Evolutionary conservation across 768 basidiomycete species (phyloP), one percentile per base, ranked within the genome.

Genomic region (Pleurotus sapidus): DNA sequence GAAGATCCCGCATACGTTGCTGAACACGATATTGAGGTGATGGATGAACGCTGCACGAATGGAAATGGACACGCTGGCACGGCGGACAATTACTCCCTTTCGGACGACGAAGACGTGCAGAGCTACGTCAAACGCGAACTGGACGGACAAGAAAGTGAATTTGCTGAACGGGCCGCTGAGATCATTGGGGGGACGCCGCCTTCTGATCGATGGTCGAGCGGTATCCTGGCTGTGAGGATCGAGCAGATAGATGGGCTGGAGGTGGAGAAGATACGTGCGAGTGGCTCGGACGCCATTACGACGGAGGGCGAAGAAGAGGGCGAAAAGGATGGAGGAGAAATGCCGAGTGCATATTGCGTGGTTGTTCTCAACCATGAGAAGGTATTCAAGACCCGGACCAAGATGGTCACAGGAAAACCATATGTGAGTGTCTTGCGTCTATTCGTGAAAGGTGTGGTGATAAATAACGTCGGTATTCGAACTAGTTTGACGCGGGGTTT

Each of bases 201-300:
- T 5, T 80, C 82, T 58, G 74, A 77, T 0, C 70, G 81, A 53
- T 89, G 82, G 80, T 85, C 84, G 11, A 81, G 80, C 42, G 91
- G 89, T 17, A 77, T 91, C 18, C 65, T 93, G 25, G 80, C 79
- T 37, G 74, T 91, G 59, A 73, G 83, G 57, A 76, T 91, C 27
- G 86, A 90, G 64, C 80, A 84, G 72, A 83, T 89, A 49, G 77
- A 74, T 60, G 84, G 83, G 30, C 73, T 91, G 63, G 83, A 84
- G 63, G 70, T 86, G 11, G 79, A 83, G 68, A 80, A 82, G 63
- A 69, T 74, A 14, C 76, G 77, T 39, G 73, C 81, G 37, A 76
- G 80, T 42, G 86, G 83, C 55, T 25, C 27, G 14, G 27, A 51
- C n/a, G 49, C 49, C 14, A 84, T 84, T 2, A 71, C 73, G 57